These are phyloP conservation scores for Zygoascus hellenicus DNA, from an alignment of 1,139 yeast genomes.

Conservation along the genomic window DNA sequence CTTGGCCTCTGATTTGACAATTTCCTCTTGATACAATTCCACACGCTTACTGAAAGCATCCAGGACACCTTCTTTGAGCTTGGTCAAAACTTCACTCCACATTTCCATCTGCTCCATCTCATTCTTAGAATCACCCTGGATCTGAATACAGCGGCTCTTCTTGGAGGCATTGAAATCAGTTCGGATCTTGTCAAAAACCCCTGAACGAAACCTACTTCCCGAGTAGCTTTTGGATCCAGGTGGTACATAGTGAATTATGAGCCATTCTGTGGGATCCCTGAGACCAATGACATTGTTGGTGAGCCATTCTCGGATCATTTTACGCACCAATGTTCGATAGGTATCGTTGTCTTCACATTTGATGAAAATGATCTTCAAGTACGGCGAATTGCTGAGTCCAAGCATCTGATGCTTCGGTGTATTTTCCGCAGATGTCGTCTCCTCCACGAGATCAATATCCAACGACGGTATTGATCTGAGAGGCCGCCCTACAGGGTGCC, in stretches of 20 bases:
- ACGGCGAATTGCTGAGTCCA: constrained; percentile 44
- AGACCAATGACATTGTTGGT: constrained; percentile 40
- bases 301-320: constrained; percentile 78
- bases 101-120: constrained; percentile 40
- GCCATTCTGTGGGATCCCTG: constrained; percentile 56
- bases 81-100: constrained; percentile 44
- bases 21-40: constrained; percentile 36
- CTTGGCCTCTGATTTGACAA: constrained; percentile 33
- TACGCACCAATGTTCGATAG: constrained; percentile 74
- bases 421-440: constrained; percentile 42
- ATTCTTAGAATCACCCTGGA: constrained; percentile 35
- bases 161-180: constrained; percentile 52
- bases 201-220: constrained; percentile 46
- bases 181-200: constrained; percentile 58
- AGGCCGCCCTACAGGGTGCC: constrained; percentile 58
- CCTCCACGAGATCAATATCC: constrained; percentile 56
- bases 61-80: constrained; percentile 49
- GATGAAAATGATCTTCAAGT: constrained; percentile 64
- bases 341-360: constrained; percentile 61
- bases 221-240: constrained; percentile 38
- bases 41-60: constrained; percentile 52
- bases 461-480: constrained; percentile 63
- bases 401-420: constrained; percentile 38
- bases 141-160: constrained; percentile 34
- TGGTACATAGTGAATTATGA: constrained; percentile 53